Conservation (phyloP, 2,329 filamentous ascomycete genomes). For the Verticillium albo-atrum region DNA sequence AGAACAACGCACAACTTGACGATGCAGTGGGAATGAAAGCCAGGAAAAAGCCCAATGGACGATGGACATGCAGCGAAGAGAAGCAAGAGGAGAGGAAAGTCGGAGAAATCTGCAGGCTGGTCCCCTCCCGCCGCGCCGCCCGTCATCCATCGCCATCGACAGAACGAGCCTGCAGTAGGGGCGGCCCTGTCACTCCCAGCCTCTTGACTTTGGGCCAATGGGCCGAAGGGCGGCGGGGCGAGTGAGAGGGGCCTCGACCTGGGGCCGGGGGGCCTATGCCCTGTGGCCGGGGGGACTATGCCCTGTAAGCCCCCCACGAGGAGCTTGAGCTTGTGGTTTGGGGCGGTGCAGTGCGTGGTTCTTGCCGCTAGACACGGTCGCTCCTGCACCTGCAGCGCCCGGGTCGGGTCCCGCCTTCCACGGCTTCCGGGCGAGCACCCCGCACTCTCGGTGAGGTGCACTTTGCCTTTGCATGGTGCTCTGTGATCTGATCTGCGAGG, state of each 20-base stretch:
- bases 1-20: too few relatives aligned
- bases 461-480: neutral
- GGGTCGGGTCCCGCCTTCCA: neutral
- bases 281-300: too few relatives aligned
- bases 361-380: too few relatives aligned
- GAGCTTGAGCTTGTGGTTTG: too few relatives aligned
- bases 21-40: neutral
- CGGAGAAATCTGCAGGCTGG: neutral
- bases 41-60: neutral
- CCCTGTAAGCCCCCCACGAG: too few relatives aligned
- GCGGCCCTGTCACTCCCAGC: neutral
- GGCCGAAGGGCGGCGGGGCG: neutral
- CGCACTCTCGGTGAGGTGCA: neutral
- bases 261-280: too few relatives aligned
- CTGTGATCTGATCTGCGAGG: too few relatives aligned
- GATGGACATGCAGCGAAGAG: neutral
- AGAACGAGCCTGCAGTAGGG: neutral
- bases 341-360: neutral
- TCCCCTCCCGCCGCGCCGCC: neutral
- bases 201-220: neutral
- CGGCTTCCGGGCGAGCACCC: neutral
- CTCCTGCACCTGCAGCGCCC: neutral
- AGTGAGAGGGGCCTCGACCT: neutral
- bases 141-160: neutral
- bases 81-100: neutral